Conservation (phyloP, 78 protist genomes). For the Andalucia godoyi region DNA sequence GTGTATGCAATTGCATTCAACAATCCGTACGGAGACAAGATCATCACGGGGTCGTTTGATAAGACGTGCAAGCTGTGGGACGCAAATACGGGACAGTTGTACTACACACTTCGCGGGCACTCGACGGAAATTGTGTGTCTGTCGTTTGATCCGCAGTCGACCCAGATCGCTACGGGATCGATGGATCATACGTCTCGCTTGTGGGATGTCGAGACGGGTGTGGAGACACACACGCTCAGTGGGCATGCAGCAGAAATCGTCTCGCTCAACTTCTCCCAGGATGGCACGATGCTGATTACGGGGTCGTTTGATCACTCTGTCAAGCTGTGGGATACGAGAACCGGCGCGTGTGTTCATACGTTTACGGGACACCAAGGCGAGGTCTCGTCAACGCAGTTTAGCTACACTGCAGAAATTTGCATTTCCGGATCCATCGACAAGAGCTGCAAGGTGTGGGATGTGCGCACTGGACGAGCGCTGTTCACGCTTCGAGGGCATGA, state of each 20-base stretch:
- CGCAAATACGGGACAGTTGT: slow-evolving; percentile 27
- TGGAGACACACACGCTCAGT: slow-evolving; percentile 11
- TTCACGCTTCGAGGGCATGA: slow-evolving; percentile 11
- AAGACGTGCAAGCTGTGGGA: slow-evolving; percentile 55
- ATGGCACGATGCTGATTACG: slow-evolving; percentile 27
- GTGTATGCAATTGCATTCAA: slow-evolving; percentile 69
- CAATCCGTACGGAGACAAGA: slow-evolving; percentile 41
- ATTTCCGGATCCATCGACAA: slow-evolving; percentile 43
- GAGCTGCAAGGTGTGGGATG: slow-evolving; percentile 46
- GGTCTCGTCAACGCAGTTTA: slow-evolving; percentile 18
- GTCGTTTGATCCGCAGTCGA: slow-evolving; percentile 33
- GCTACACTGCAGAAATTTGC: slow-evolving; percentile 17
- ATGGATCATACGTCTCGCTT: slow-evolving; percentile 47
- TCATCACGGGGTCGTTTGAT: slow-evolving; percentile 59
- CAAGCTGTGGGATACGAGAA: slow-evolving; percentile 36
- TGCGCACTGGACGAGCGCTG: slow-evolving; percentile 22
- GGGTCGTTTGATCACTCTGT: slow-evolving; percentile 59
- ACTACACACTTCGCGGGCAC: slow-evolving; percentile 52
- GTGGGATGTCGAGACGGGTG: slow-evolving; percentile 36
- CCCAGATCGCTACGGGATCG: slow-evolving; percentile 46
- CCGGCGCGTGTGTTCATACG: slow-evolving; percentile 24
- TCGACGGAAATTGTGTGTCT: slow-evolving; percentile 46
- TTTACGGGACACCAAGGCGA: slow-evolving; percentile 45
- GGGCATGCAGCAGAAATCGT: slow-evolving; percentile 63
- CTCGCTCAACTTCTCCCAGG: slow-evolving; percentile 20